Percentiles rank a stretch among this genome's conserved stretches.
Evolutionary conservation across 2,329 filamentous ascomycete species (phyloP).

Genomic region (Colletotrichum trifolii): DNA sequence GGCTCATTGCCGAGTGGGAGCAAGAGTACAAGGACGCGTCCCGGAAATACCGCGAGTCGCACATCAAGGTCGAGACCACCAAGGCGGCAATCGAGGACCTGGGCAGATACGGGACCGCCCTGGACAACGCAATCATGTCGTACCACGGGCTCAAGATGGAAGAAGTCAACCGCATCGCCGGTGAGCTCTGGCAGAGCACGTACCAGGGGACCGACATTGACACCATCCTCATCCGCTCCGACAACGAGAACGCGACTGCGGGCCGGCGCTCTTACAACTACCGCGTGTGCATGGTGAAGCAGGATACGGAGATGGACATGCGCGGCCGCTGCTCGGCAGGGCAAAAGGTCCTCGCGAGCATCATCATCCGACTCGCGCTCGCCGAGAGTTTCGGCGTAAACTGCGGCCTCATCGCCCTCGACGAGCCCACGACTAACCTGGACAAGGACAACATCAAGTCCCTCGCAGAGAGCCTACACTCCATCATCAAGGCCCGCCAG

Average conservation of each 20-base stretch:
- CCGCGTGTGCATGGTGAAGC: constrained; percentile 97
- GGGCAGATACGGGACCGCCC: constrained; percentile 80
- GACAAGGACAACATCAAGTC: constrained; percentile 95
- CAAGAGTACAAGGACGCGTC: constrained; percentile 88
- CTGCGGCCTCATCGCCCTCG: constrained; percentile 94
- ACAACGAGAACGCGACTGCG: constrained; percentile 75
- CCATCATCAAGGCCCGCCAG: constrained; percentile 85
- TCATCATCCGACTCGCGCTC: constrained; percentile 95
- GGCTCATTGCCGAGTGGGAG: constrained; percentile 82
- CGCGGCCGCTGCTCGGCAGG: constrained; percentile 95
- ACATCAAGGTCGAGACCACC: constrained; percentile 91
- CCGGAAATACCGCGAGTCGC: constrained; percentile 82
- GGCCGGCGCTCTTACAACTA: constrained; percentile 94
- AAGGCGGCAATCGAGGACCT: constrained; percentile 94
- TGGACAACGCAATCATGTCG: constrained; percentile 97
- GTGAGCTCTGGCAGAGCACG: constrained; percentile 95
- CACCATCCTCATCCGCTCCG: constrained; percentile 93
- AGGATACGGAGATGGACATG: constrained; percentile 99
- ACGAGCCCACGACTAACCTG: constrained; percentile 97
- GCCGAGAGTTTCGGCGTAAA: constrained; percentile 97
- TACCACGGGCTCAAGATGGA: constrained; percentile 98
- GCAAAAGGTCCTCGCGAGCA: constrained; percentile 95
- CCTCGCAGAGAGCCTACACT: constrained; percentile 84
- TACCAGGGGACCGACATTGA: constrained; percentile 98
- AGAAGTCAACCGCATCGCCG: constrained; percentile 94